These are phyloP conservation scores for Extremus antarcticus DNA, from an alignment of 495 filamentous ascomycete genomes.

Conservation along the genomic window DNA sequence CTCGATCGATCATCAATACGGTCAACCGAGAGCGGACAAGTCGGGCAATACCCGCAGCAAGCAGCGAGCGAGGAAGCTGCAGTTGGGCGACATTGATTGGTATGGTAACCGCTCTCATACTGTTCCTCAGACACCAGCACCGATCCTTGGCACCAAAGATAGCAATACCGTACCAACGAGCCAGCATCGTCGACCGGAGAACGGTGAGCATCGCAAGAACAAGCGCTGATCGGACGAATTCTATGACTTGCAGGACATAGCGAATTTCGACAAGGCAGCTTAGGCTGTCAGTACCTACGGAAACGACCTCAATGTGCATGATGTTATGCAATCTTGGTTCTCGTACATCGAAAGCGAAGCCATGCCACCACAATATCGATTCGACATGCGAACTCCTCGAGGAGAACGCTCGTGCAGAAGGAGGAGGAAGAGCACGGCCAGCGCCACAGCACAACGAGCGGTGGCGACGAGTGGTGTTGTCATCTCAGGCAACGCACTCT, in stretches of 20 bases:
- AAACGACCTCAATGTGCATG: not conserved
- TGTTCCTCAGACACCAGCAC: not conserved
- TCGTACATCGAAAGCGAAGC: not conserved
- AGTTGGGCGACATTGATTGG: conserved; percentile 96
- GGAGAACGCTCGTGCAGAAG: too few relatives aligned
- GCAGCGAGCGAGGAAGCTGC: conserved; percentile 80
- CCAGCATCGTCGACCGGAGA: not conserved
- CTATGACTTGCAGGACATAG: not conserved
- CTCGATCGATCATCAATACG: conserved; percentile 22
- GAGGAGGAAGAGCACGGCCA: too few relatives aligned
- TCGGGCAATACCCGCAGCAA: conserved; percentile 58
- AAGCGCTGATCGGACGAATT: conserved; percentile 4
- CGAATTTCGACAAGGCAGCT: not conserved
- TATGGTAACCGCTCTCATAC: conserved; percentile 28
- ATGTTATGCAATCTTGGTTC: not conserved
- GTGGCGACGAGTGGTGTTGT: too few relatives aligned
- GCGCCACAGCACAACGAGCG: too few relatives aligned
- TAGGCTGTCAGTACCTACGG: not conserved
- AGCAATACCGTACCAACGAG: not conserved
- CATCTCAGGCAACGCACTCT: too few relatives aligned
- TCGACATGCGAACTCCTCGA: too few relatives aligned
- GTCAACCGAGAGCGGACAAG: conserved; percentile 44
- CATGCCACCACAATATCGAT: too few relatives aligned
- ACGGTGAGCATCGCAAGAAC: not conserved
- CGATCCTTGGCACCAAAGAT: not conserved